A percentile compares a stretch with the other conserved stretches of the same genome.
phyloP scores from a whole-genome alignment of 306 rosid genomes.

The Fagus sylvatica region DNA sequence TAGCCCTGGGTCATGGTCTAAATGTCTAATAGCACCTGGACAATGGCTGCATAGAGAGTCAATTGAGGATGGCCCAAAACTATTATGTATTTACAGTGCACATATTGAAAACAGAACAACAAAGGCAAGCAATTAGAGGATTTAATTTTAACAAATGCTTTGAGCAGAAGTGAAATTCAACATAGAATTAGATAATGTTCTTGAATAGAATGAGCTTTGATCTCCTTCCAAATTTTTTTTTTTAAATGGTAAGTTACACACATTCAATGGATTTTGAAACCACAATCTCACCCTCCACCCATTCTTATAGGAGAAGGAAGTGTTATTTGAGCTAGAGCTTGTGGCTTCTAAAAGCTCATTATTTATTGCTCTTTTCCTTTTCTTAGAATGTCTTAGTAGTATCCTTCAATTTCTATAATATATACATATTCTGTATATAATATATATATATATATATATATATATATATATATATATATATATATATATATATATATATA shows the following conservation, averaged over 20 bases:
- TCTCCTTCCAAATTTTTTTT: no score
- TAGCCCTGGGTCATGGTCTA: conserved; percentile 65
- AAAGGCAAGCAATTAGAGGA: neutral
- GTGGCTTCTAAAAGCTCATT: neutral
- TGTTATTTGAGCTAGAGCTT: no score
- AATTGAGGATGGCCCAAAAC: conserved; percentile 3
- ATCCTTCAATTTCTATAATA: neutral
- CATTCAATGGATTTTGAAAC: no score
- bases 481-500: no score
- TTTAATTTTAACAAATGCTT: neutral
- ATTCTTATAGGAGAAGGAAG: no score
- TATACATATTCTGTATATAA: no score
- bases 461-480: no score
- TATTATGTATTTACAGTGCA: neutral
- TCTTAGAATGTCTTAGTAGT: neutral
- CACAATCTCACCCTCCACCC: no score
- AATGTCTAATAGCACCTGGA: conserved; percentile 63
- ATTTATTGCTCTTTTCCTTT: neutral
- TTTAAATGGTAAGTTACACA: no score
- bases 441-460: no score
- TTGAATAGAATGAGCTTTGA: no score
- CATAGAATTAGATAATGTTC: no score
- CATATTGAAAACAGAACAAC: neutral
- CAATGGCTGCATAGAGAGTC: conserved; percentile 42
- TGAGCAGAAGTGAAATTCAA: neutral